Percentiles rank a stretch among this genome's conserved stretches.
Conservation (phyloP, 2,329 filamentous ascomycete species). For the Colletotrichum aenigma region DNA sequence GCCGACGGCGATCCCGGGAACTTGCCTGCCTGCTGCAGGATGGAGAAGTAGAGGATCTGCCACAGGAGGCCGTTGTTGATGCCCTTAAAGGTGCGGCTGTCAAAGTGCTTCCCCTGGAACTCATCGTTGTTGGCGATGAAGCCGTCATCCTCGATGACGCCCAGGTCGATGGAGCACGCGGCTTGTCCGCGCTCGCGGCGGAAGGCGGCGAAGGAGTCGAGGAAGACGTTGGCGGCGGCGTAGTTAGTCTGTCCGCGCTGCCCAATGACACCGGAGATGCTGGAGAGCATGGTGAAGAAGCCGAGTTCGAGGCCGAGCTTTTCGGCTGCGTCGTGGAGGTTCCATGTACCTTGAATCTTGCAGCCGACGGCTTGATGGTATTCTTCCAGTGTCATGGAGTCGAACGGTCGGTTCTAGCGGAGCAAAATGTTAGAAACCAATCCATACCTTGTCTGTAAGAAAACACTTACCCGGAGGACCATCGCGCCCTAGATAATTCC, state of each 20-base stretch:
- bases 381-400: neutral
- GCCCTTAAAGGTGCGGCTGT: neutral
- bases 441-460: too few species aligned
- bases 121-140: neutral
- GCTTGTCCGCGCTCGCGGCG: neutral
- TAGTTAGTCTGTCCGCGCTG: slow-evolving; percentile 38
- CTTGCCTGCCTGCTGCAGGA: neutral
- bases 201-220: slow-evolving; percentile 33
- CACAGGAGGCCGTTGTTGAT: neutral
- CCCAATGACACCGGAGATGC: slow-evolving; percentile 27
- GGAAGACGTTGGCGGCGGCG: slow-evolving; percentile 34
- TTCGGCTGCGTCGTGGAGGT: neutral
- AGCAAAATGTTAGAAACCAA: too few species aligned
- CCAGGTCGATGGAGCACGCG: neutral
- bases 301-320: neutral
- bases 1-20: neutral
- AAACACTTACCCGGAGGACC: neutral
- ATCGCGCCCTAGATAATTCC: neutral
- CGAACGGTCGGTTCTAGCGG: neutral
- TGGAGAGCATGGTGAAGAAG: neutral
- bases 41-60: neutral
- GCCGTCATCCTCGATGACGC: neutral
- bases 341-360: neutral
- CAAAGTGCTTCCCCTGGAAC: neutral
- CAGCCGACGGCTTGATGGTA: neutral